Base-by-base conservation (phyloP, 306 rosid genomes). In the Trifolium dubium region DNA sequence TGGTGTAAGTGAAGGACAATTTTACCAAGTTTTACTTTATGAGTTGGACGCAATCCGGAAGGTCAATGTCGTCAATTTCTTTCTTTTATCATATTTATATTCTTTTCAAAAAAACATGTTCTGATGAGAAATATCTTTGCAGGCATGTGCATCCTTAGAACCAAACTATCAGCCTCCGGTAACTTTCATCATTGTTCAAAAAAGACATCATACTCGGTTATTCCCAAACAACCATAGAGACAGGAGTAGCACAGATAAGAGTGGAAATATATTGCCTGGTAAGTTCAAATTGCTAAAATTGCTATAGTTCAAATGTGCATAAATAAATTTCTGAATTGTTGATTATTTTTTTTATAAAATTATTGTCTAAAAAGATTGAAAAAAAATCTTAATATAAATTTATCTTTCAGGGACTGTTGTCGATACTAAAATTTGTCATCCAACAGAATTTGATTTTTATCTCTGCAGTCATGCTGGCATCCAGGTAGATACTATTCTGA, bases 391-490 rank as follows among this genome's bases (percentile, higher is more conserved):
- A 64, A 64, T 17, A 39, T 35, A 63, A 64, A 39, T 37, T 39
- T 41, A 4, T 60, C 54, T 69, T 67, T 23, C 88, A 93, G 97
- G 98, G 66, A 93, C 98, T 0, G 98, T 93, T 8, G 97, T 93
- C 11, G 98, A 93, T 84, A 84, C 98, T 1, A 89, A 88, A 53
- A 93, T 93, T 61, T 93, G 98, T 69, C 98, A 93, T 75, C 98
- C 98, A 2, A 91, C 97, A 1, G 97, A 93, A 76, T 93, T 93
- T 77, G 98, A 93, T 62, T 93, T 93, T 75, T 93, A 91, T 55
- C 92, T 93, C 3, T 93, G 98, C 67, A 91, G 97, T 71, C 98
- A 93, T 77, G 98, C 98, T 32, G 98, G 98, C 77, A 91, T 91
- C 43, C 96, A 93, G 97, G 98, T 87, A 17, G 43, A 55, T 10